Evolutionary conservation across 208 protist genomes (phyloP).

Genomic region (Acanthamoeba rhysodes): DNA sequence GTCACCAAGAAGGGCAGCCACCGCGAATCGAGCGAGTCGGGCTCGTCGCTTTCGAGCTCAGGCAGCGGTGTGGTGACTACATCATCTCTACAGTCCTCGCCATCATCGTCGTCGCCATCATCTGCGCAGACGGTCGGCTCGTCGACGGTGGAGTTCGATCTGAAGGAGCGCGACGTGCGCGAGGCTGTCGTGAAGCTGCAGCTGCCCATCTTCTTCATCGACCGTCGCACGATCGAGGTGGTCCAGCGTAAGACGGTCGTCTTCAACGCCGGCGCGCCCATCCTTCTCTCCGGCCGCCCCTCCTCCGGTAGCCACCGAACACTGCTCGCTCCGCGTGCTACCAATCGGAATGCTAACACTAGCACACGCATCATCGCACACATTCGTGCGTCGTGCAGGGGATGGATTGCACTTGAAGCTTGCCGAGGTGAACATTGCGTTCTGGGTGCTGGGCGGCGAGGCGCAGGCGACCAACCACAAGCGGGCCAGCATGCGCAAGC

Average conservation of each 20-base stretch:
- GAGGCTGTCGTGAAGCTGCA: slow-evolving; percentile 9
- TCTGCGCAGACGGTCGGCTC: not conserved
- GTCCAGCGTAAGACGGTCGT: slow-evolving; percentile 35
- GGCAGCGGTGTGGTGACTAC: not conserved
- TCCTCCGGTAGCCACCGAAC: not conserved
- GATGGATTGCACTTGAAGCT: not conserved
- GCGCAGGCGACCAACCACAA: not conserved
- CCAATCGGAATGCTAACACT: no score
- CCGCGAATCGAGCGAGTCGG: not conserved
- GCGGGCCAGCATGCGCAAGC: slow-evolving; percentile 22
- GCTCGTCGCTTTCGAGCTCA: not conserved
- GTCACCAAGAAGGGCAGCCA: slow-evolving; percentile 34
- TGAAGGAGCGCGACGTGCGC: slow-evolving; percentile 11
- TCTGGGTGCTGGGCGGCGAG: not conserved
- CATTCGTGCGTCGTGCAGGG: not conserved
- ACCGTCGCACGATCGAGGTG: slow-evolving; percentile 13
- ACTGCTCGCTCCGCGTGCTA: not conserved
- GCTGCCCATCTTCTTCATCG: slow-evolving; percentile 31
- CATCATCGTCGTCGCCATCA: not conserved
- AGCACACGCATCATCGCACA: no score
- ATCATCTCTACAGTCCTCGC: not conserved
- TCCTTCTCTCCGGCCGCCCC: not conserved
- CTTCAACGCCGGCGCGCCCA: slow-evolving; percentile 32
- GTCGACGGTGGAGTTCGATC: not conserved
- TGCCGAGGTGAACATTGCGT: slow-evolving; percentile 34